Evolutionary conservation across 1,284 basidiomycete species (phyloP).

Genomic region (Ustilago sp.): DNA sequence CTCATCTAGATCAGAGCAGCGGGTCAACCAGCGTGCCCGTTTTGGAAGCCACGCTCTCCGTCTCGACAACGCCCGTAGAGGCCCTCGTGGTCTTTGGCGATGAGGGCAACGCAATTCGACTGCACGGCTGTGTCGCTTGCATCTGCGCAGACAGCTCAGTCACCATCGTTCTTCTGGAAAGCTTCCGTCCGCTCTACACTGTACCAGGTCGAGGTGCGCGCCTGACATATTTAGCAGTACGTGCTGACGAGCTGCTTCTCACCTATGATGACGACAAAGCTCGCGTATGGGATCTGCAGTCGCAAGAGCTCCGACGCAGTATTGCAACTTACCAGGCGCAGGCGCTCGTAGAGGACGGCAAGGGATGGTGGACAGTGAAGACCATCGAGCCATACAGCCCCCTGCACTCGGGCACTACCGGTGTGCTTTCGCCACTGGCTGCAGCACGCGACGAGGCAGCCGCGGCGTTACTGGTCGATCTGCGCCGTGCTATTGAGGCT

Average conservation of each 20-base stretch:
- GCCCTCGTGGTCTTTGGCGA: conserved; percentile 75
- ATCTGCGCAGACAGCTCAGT: conserved; percentile 83
- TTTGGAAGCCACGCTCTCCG: conserved; percentile 77
- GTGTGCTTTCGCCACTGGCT: conserved; percentile 52
- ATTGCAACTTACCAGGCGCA: conserved; percentile 81
- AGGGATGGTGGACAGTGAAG: conserved; percentile 51
- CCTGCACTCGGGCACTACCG: conserved; percentile 39
- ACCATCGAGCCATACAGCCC: conserved; percentile 34
- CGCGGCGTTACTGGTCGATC: conserved; percentile 56
- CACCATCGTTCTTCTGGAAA: conserved; percentile 81
- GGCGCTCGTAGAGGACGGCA: conserved; percentile 76
- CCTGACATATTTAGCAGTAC: conserved; percentile 77
- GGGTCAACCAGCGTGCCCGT: conserved; percentile 70
- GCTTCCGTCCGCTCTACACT: conserved; percentile 77
- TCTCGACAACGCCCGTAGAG: conserved; percentile 77
- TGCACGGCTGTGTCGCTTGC: conserved; percentile 80
- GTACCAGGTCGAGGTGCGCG: conserved; percentile 77
- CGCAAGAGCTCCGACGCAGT: conserved; percentile 85
- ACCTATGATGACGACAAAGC: conserved; percentile 82
- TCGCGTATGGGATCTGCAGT: conserved; percentile 87
- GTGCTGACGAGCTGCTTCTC: conserved; percentile 79
- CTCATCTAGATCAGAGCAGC: neutral
- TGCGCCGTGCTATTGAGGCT: conserved; percentile 62
- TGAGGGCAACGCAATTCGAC: conserved; percentile 74
- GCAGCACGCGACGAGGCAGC: conserved; percentile 39